Percentiles rank a stretch among this genome's conserved stretches.
phyloP scores from a whole-genome alignment of 2,329 filamentous ascomycete species.

The Aspergillus thermomutatus region DNA sequence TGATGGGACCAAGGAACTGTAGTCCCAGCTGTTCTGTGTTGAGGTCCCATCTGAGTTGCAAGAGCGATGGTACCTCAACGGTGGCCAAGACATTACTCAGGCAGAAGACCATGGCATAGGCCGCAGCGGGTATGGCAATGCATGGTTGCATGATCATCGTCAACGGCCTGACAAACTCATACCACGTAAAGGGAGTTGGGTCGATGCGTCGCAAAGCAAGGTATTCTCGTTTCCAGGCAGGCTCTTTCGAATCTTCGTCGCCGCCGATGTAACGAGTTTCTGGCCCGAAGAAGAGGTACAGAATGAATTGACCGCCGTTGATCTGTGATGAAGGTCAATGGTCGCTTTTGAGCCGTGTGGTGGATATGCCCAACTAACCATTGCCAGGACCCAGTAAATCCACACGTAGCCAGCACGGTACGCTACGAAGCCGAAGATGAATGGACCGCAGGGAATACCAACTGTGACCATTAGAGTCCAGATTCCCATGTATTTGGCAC shows the following conservation, averaged over 20 bases:
- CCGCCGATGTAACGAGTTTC: conserved; percentile 53
- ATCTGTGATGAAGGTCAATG: conserved; percentile 35
- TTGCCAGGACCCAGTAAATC: conserved; percentile 59
- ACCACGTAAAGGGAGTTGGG: conserved; percentile 45
- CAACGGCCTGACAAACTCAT: conserved; percentile 54
- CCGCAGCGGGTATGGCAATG: conserved; percentile 51
- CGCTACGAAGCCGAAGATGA: conserved; percentile 45
- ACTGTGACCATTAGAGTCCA: conserved; percentile 55
- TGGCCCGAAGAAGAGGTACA: conserved; percentile 54
- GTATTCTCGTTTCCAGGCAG: conserved; percentile 45
- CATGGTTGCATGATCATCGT: conserved; percentile 45
- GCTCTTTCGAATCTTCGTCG: conserved; percentile 22
- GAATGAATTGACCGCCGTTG: conserved; percentile 55
- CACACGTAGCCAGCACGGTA: conserved; percentile 54
- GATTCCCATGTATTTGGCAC: conserved; percentile 55
- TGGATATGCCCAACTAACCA: conserved; percentile 38
- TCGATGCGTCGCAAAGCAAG: conserved; percentile 51
- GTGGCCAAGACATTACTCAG: conserved; percentile 54
- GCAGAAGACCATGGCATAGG: conserved; percentile 59
- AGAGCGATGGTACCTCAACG: conserved; percentile 59
- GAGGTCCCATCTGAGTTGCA: conserved; percentile 55
- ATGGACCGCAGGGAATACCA: conserved; percentile 43
- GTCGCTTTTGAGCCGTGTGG: neutral
- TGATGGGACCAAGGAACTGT: conserved; percentile 57
- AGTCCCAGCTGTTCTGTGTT: conserved; percentile 58